Percentiles rank a stretch among this genome's conserved stretches.
Conservation (phyloP, 2,329 filamentous ascomycete species). For the Lecanosticta acicola region DNA sequence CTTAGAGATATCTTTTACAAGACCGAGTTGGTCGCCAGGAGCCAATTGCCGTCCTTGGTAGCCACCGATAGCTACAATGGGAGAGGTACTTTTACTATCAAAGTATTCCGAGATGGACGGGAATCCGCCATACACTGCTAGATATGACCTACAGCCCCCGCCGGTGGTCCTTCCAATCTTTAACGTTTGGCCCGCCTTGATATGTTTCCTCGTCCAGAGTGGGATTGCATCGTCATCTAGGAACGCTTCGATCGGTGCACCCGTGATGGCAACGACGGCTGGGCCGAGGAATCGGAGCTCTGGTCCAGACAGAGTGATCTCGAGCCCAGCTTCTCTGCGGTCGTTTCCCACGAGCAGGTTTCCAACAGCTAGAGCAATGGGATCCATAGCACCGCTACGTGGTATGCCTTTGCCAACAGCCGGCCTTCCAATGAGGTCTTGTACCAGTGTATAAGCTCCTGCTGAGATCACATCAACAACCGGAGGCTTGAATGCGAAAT, state of each 20-base stretch:
- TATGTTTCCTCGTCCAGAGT: constrained; percentile 52
- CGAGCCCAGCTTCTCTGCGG: constrained; percentile 48
- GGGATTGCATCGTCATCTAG: constrained; percentile 47
- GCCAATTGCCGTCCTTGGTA: constrained; percentile 54
- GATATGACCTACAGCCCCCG: constrained; percentile 53
- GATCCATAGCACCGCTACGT: constrained; percentile 58
- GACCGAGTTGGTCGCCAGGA: constrained; percentile 49
- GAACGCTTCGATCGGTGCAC: constrained; percentile 48
- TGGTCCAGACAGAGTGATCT: constrained; percentile 57
- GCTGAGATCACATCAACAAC: constrained; percentile 53
- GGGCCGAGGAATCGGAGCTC: constrained; percentile 52
- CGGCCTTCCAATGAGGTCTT: constrained; percentile 55
- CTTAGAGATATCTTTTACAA: constrained; percentile 38
- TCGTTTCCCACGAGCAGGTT: constrained; percentile 57
- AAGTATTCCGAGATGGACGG: constrained; percentile 52
- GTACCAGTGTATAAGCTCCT: constrained; percentile 54
- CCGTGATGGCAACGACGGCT: constrained; percentile 54
- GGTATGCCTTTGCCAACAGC: constrained; percentile 50
- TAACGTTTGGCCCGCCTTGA: constrained; percentile 48
- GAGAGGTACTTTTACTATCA: constrained; percentile 55
- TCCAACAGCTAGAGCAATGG: constrained; percentile 52
- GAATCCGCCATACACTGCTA: constrained; percentile 54
- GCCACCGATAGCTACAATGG: constrained; percentile 54
- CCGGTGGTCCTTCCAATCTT: constrained; percentile 51
- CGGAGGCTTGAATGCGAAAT: constrained; percentile 46